Base-by-base conservation (phyloP, 345 rosid genomes). In the Eucalyptus urophylla region DNA sequence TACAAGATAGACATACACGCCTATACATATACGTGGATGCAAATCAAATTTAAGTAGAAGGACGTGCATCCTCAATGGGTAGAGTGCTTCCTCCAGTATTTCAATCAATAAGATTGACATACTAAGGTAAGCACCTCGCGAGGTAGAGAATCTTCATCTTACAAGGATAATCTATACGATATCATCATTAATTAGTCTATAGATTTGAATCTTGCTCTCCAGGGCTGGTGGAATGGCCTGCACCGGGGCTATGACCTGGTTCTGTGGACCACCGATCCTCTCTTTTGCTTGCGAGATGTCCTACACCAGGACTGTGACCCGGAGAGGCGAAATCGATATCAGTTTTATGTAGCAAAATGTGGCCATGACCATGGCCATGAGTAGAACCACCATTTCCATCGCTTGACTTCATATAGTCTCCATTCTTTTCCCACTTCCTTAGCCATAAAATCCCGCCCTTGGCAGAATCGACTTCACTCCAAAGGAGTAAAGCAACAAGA, bases 241-340 rank as follows among this genome's bases (percentile, higher is more conserved):
- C 94, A 3, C 97, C 94, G 29, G 94, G 96, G 44, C 97, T 95
- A 90, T 94, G 93, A 19, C 96, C 94, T 5, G 94, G 96, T 22
- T 89, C 87, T 4, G 95, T 95, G 86, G 97, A 92, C 37, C 92
- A 92, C 90, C 90, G 92, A 56, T 94, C 90, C 10, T 58, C 80
- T 1, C 72, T 81, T 4, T 33, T 86, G 2, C 86, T 47, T 27
- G 50, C 16, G 44, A 33, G 50, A 81, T 22, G 88, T 4, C 90
- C 81, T 14, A 86, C 81, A 19, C 33, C 87, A 11, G 80, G 89
- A 40, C 87, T 87, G 90, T 86, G 85, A 29, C 90, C 86, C 2
- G 50, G 22, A 56, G 11, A 17, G 76, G 47, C 31, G 0, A 69
- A 81, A 24, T 40, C 87, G 4, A 40, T 16, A 22, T 47, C 33